Conservation (phyloP, 2,329 filamentous ascomycete species). For the Xylariaceae sp. region DNA sequence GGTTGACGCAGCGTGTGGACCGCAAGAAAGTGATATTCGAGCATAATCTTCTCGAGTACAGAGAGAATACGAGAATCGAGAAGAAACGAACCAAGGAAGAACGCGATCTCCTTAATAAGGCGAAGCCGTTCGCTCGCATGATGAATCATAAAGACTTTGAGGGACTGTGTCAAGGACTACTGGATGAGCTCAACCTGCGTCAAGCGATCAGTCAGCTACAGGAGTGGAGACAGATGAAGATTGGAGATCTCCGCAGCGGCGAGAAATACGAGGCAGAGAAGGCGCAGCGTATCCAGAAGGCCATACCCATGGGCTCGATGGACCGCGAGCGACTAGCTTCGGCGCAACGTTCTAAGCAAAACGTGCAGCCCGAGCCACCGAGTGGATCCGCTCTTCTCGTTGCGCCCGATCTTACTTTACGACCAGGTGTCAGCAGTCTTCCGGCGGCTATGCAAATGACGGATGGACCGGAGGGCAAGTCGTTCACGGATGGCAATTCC, state of each 20-base stretch:
- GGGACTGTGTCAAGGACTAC: slow-evolving; percentile 73
- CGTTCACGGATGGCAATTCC: slow-evolving; percentile 48
- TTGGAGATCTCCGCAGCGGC: slow-evolving; percentile 77
- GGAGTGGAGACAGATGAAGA: slow-evolving; percentile 83
- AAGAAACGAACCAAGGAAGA: slow-evolving; percentile 98
- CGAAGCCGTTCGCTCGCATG: slow-evolving; percentile 93
- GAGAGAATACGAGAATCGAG: slow-evolving; percentile 81
- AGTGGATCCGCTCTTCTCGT: slow-evolving; percentile 71
- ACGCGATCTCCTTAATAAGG: slow-evolving; percentile 81
- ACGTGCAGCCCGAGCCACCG: slow-evolving; percentile 61
- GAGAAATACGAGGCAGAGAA: slow-evolving; percentile 95
- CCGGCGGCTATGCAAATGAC: slow-evolving; percentile 23
- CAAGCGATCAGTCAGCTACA: slow-evolving; percentile 87
- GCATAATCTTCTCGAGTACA: slow-evolving; percentile 86
- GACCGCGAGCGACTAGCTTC: slow-evolving; percentile 74
- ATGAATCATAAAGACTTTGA: slow-evolving; percentile 94
- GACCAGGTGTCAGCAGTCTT: slow-evolving; percentile 37
- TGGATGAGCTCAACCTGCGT: slow-evolving; percentile 86
- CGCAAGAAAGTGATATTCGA: slow-evolving; percentile 96
- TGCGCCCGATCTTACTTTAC: slow-evolving; percentile 69
- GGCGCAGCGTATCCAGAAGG: slow-evolving; percentile 63
- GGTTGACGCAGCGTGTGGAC: slow-evolving; percentile 84
- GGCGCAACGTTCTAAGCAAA: slow-evolving; percentile 63
- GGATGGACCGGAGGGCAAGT: slow-evolving; percentile 41
- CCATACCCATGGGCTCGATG: slow-evolving; percentile 70